Evolutionary conservation across 2,329 filamentous ascomycete species (phyloP), one percentile per base, ranked within the genome.

Genomic region (Aspergillus terreus): DNA sequence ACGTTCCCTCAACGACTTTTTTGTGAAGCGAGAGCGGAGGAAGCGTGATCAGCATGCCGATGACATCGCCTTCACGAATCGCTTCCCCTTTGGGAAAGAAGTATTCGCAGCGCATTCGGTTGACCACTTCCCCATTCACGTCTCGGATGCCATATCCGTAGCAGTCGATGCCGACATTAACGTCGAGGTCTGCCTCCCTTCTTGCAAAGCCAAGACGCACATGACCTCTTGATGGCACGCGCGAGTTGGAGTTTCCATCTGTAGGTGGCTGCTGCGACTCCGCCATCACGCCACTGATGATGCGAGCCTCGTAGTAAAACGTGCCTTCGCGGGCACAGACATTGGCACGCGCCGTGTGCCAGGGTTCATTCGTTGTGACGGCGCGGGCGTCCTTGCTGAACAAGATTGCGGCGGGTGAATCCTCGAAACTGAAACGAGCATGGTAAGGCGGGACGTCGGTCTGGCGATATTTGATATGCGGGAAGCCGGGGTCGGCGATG

Each of bases 101-200:
- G 59, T 92, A 88, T 65, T 90, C 90, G n/a, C 92, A 91, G 45
- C 92, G 85, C 57, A 92, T 96, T 77, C 94, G 90, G 75, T 94
- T 90, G 48, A 96, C 88, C 55, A 92, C 92, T 69, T 97, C 91
- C 17, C 94, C 94, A 30, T 87, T 82, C 21, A 92, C 86, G 64
- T 99, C 94, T 41, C 92, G 87, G 51, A 97, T 83, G 43, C 89
- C 92, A 68, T 97, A 97, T 66, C 92, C 95, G 73, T 97, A 96
- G 40, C 90, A 97, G 3, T 95, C 95, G 67, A 97, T 82, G 6
- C 94, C 87, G 21, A 97, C 86, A 65, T 78, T 76, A 36, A 76
- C 76, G 52, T 77, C 74, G 11, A 72, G 63, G 51, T 74, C 71
- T 6, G 77, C 72, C 57, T 77, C 75, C 19, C 74, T 69, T 35